Evolutionary conservation across 805 yeast species (phyloP).

Genomic region (Myxozyma neglecta): DNA sequence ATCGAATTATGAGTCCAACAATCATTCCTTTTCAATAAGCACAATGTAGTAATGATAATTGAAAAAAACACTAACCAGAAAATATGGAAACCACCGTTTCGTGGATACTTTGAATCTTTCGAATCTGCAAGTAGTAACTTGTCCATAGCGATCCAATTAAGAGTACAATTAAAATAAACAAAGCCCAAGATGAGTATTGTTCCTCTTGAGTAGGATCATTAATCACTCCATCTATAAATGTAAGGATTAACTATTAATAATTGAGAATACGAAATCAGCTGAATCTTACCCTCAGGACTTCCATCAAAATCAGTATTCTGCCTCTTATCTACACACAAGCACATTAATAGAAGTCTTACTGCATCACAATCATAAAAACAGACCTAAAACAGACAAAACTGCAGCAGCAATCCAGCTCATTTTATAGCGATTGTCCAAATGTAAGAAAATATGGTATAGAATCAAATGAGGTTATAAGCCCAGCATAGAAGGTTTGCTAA

Average conservation of each 20-base stretch:
- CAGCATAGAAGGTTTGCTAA: no score
- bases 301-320: conserved; percentile 29
- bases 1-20: conserved; percentile 85
- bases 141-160: conserved; percentile 92
- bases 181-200: conserved; percentile 95
- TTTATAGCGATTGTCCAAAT: no score
- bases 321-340: conserved; percentile 17
- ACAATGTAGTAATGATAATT: not conserved
- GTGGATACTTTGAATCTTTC: conserved; percentile 91
- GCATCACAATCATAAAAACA: not conserved
- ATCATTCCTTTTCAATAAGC: conserved; percentile 40
- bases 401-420: no score
- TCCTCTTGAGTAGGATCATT: conserved; percentile 86
- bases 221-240: conserved; percentile 6
- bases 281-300: conserved; percentile 19
- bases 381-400: not conserved
- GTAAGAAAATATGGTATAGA: no score
- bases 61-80: conserved; percentile 72
- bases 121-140: conserved; percentile 85
- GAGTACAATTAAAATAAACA: conserved; percentile 77
- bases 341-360: not conserved
- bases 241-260: not conserved
- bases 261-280: not conserved
- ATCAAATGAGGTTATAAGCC: no score
- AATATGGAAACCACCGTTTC: conserved; percentile 95